Evolutionary conservation across 805 yeast species (phyloP).

Genomic region (Martiniozyma abietophila): DNA sequence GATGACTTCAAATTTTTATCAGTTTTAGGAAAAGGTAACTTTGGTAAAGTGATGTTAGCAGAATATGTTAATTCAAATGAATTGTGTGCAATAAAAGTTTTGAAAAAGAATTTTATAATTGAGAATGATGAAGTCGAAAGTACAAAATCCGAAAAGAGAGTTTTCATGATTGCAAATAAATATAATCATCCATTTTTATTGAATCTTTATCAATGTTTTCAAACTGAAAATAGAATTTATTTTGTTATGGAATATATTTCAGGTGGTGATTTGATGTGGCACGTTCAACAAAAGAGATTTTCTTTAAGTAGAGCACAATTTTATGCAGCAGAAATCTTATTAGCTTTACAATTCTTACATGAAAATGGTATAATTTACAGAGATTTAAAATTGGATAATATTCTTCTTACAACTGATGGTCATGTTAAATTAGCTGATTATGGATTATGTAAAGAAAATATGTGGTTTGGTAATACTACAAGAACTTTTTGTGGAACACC

Average conservation of each 20-base stretch:
- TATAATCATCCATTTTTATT: conserved; percentile 90
- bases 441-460: conserved; percentile 88
- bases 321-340: conserved; percentile 91
- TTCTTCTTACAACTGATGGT: conserved; percentile 79
- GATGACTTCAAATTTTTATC: conserved; percentile 94
- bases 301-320: conserved; percentile 90
- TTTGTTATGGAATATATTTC: conserved; percentile 97
- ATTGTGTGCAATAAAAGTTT: conserved; percentile 90
- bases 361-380: conserved; percentile 94
- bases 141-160: conserved; percentile 89
- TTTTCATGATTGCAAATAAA: conserved; percentile 62
- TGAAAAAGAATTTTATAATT: conserved; percentile 90
- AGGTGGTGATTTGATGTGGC: conserved; percentile 99
- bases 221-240: conserved; percentile 93
- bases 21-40: conserved; percentile 96
- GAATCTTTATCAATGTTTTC: conserved; percentile 90
- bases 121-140: conserved; percentile 96
- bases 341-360: conserved; percentile 88
- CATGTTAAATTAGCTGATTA: conserved; percentile 96
- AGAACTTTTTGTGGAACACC: conserved; percentile 99
- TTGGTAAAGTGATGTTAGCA: conserved; percentile 97
- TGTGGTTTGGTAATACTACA: conserved; percentile 61
- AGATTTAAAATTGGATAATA: conserved; percentile 92
- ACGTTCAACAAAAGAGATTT: conserved; percentile 86
- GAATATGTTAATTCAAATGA: conserved; percentile 76